Conservation (phyloP, 177 flowering plant genomes). For the Vitis hybrid region DNA sequence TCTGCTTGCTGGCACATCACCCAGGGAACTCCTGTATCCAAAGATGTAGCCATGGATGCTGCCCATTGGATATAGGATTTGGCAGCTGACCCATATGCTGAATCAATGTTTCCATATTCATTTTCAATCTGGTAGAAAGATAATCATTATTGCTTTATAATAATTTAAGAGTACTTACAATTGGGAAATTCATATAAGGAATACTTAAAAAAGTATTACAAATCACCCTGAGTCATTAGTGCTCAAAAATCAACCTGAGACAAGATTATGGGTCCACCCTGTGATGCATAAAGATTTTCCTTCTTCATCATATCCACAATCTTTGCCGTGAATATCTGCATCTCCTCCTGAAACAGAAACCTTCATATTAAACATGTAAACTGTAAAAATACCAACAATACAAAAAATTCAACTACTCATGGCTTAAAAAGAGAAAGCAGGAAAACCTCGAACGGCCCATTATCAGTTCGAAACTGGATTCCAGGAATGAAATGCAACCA, state of each 20-base stretch:
- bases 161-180: neutral
- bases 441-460: conserved; percentile 86
- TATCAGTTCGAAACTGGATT: conserved; percentile 78
- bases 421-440: neutral
- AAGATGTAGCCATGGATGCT: conserved; percentile 80
- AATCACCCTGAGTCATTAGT: neutral
- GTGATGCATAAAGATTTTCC: conserved; percentile 87
- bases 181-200: neutral
- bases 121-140: conserved; percentile 73
- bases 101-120: conserved; percentile 84
- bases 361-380: neutral
- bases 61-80: conserved; percentile 85
- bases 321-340: conserved; percentile 84
- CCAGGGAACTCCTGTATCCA: conserved; percentile 98
- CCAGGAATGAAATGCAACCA: conserved; percentile 98
- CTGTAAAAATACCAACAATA: neutral
- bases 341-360: conserved; percentile 60
- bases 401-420: neutral
- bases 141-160: neutral
- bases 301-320: conserved; percentile 91
- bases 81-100: conserved; percentile 60
- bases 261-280: conserved; percentile 94
- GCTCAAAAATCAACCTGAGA: conserved; percentile 64
- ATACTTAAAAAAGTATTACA: neutral
- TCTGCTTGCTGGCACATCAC: conserved; percentile 96